These are phyloP conservation scores for Magnusiomyces suaveolens DNA, from an alignment of 1,139 yeast species.

Conservation along the genomic window DNA sequence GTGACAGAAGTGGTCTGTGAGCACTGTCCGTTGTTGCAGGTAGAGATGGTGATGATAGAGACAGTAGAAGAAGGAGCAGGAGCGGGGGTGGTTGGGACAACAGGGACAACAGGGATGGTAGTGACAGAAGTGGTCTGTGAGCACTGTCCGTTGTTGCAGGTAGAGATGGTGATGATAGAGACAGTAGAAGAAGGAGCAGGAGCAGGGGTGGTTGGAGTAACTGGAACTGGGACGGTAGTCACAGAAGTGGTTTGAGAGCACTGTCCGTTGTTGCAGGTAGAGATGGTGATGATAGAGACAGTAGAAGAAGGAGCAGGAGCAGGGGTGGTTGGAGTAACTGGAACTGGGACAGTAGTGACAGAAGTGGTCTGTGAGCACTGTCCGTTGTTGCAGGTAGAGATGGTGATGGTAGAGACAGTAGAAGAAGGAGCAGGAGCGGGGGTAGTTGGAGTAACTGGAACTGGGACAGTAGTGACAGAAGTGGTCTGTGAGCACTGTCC, in stretches of 20 bases:
- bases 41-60: neutral
- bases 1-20: neutral
- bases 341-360: neutral
- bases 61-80: neutral
- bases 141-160: neutral
- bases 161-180: neutral
- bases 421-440: neutral
- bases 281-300: slow-evolving; percentile 11
- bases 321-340: neutral
- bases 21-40: no score
- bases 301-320: slow-evolving; percentile 3
- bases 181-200: neutral
- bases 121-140: neutral
- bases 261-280: slow-evolving; percentile 7
- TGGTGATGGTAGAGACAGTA: slow-evolving; percentile 8
- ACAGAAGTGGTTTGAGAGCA: slow-evolving; percentile 6
- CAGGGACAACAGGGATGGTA: neutral
- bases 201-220: neutral
- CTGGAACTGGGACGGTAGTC: neutral
- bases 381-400: slow-evolving; percentile 11
- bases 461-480: neutral
- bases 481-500: slow-evolving; percentile 8
- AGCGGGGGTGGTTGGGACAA: neutral
- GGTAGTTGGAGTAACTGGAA: neutral
- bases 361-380: slow-evolving; percentile 7